These are phyloP conservation scores for Silene latifolia DNA, from an alignment of 148 eudicot species.

Conservation along the genomic window DNA sequence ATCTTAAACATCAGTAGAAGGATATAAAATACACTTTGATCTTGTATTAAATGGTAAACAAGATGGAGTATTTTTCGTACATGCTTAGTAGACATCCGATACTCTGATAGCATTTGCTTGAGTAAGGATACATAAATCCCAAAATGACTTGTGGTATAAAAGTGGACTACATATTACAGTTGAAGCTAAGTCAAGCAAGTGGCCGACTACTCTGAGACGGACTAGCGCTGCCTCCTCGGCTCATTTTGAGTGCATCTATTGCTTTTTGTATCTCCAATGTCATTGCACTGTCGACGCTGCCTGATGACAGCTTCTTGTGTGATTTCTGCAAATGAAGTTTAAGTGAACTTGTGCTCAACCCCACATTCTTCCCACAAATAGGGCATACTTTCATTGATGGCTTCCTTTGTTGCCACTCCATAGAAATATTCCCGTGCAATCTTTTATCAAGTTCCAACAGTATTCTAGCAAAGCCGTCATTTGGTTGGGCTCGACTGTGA, in stretches of 20 bases:
- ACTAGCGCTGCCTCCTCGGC: constrained; percentile 82
- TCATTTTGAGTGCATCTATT: constrained; percentile 67
- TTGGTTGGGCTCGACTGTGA: constrained; percentile 94
- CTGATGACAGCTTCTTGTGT: constrained; percentile 85
- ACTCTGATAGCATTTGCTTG: too few species aligned
- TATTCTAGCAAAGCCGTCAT: constrained; percentile 91
- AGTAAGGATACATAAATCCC: too few species aligned
- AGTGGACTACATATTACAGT: too few species aligned
- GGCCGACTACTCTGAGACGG: constrained; percentile 10
- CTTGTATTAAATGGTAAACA: too few species aligned
- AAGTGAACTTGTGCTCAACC: constrained; percentile 90
- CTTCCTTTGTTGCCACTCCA: constrained; percentile 96
- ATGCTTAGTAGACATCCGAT: too few species aligned
- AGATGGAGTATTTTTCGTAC: too few species aligned
- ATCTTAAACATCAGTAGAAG: too few species aligned
- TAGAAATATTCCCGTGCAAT: constrained; percentile 84
- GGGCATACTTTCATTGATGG: constrained; percentile 93
- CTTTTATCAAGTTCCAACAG: constrained; percentile 65
- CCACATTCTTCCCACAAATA: constrained; percentile 94
- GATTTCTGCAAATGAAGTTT: constrained; percentile 93
- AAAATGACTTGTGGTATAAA: too few species aligned
- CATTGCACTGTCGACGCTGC: constrained; percentile 99
- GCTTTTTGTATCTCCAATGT: constrained; percentile 93
- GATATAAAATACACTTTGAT: too few species aligned
- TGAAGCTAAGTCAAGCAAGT: too few species aligned